Evolutionary conservation across 1,284 basidiomycete genomes (phyloP).

Genomic region (Waitea zeae): DNA sequence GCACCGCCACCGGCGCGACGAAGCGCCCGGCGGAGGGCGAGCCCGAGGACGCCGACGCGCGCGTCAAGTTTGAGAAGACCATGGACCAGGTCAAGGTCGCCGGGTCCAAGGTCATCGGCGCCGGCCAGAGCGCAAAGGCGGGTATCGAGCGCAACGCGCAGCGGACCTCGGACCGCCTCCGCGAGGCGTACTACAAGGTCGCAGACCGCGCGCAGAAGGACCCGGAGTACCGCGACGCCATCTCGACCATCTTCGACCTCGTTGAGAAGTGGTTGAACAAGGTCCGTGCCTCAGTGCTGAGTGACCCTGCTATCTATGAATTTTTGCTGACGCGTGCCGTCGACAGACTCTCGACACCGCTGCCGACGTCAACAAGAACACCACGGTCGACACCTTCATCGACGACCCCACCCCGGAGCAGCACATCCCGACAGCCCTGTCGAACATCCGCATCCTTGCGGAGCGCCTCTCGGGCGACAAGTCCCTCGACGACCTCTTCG

Average conservation of each 20-base stretch:
- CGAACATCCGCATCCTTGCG: slow-evolving; percentile 21
- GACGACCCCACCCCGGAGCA: slow-evolving; percentile 38
- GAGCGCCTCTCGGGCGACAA: slow-evolving; percentile 31
- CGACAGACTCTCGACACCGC: slow-evolving; percentile 31
- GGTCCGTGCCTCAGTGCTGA: too few species aligned
- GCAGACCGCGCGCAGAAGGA: slow-evolving; percentile 44
- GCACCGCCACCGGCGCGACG: slow-evolving; percentile 28
- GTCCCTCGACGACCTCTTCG: slow-evolving; percentile 24
- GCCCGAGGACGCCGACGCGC: slow-evolving; percentile 19
- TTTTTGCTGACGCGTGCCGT: too few species aligned
- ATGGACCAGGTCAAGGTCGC: slow-evolving; percentile 43
- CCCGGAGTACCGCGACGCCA: slow-evolving; percentile 31
- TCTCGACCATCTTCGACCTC: slow-evolving; percentile 36
- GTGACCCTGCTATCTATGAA: too few species aligned
- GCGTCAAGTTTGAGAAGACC: slow-evolving; percentile 37
- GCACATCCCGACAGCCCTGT: slow-evolving; percentile 31
- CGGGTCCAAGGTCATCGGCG: slow-evolving; percentile 37
- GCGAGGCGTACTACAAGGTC: slow-evolving; percentile 35
- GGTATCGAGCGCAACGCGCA: slow-evolving; percentile 24
- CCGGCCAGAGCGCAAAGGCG: slow-evolving; percentile 22
- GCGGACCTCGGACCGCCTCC: slow-evolving; percentile 21
- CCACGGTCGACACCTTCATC: slow-evolving; percentile 33
- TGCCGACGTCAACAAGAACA: slow-evolving; percentile 20
- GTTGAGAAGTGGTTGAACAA: slow-evolving; percentile 36
- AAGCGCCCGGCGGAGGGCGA: slow-evolving; percentile 24